Evolutionary conservation across 148 eudicot genomes (phyloP).

Genomic region (Cornus kousa): DNA sequence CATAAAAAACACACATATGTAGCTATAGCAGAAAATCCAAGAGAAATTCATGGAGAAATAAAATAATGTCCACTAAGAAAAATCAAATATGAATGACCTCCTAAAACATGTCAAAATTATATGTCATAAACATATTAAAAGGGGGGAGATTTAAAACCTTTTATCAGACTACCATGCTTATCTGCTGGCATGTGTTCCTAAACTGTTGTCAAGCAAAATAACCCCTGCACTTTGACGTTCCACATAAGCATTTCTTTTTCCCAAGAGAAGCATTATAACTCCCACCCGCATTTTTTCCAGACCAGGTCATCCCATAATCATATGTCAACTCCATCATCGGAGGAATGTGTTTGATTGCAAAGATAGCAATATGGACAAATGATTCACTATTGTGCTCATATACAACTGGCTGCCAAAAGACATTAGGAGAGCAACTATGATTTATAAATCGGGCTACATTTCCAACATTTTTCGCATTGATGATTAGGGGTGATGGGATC

Average conservation of each 20-base stretch:
- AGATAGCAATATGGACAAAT: constrained; percentile 17
- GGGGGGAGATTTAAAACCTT: too few species aligned
- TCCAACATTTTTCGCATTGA: constrained; percentile 21
- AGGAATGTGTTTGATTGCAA: constrained; percentile 17
- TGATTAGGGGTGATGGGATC: constrained; percentile 14
- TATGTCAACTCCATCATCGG: constrained; percentile 12
- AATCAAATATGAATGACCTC: too few species aligned
- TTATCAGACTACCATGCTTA: too few species aligned
- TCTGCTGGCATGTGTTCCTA: background rate
- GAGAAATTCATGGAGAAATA: too few species aligned
- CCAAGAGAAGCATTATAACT: background rate
- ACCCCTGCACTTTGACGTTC: constrained; percentile 19
- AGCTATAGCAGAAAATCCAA: too few species aligned
- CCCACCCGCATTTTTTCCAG: too few species aligned
- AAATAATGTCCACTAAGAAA: too few species aligned
- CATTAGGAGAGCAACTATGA: constrained; percentile 28
- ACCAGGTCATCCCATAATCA: constrained; percentile 9
- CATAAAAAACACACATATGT: too few species aligned
- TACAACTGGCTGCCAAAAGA: constrained; percentile 16
- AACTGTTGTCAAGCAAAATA: constrained; percentile 1
- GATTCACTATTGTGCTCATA: constrained; percentile 11
- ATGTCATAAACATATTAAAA: too few species aligned
- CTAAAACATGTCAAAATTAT: too few species aligned
- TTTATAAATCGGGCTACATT: constrained; percentile 29
- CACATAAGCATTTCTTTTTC: constrained; percentile 16